Percentiles rank a stretch among this genome's conserved stretches.
Conservation (phyloP, 495 filamentous ascomycete species). For the Trichoderma parareesei region DNA sequence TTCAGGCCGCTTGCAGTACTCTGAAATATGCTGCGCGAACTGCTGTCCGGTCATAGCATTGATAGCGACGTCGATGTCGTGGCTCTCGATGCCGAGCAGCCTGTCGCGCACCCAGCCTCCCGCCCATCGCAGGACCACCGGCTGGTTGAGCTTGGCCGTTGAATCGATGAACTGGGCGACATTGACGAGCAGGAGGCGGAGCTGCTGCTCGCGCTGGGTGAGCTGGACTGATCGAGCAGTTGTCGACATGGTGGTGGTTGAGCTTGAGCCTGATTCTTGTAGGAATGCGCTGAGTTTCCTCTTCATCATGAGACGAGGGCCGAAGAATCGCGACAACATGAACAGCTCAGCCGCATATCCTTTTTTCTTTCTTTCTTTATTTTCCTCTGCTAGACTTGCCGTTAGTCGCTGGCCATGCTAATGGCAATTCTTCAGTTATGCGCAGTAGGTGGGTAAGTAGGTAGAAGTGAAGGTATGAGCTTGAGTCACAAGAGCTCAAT, state of each 20-base stretch:
- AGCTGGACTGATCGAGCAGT: conserved; percentile 40
- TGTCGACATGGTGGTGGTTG: background rate
- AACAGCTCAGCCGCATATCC: background rate
- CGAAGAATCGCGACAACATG: background rate
- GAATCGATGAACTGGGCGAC: conserved; percentile 61
- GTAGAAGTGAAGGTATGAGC: too few species aligned
- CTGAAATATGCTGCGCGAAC: conserved; percentile 58
- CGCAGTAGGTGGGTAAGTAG: too few species aligned
- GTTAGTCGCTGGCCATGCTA: background rate
- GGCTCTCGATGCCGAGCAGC: conserved; percentile 67
- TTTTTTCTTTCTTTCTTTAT: background rate
- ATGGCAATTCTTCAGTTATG: background rate
- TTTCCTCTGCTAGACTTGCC: too few species aligned
- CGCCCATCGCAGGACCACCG: conserved; percentile 73
- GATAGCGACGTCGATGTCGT: conserved; percentile 94
- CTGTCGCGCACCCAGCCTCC: conserved; percentile 99
- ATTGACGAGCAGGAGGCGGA: conserved; percentile 66
- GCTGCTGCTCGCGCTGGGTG: conserved; percentile 56
- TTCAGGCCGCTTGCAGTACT: conserved; percentile 42
- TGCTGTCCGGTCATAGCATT: conserved; percentile 88
- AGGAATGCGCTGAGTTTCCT: conserved; percentile 7
- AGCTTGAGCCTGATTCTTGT: background rate
- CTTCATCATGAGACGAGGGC: conserved; percentile 4
- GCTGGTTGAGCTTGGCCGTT: conserved; percentile 27
- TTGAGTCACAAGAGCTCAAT: too few species aligned